Evolutionary conservation across 1,284 basidiomycete genomes (phyloP).

Genomic region (Cutaneotrichosporon mucoides): DNA sequence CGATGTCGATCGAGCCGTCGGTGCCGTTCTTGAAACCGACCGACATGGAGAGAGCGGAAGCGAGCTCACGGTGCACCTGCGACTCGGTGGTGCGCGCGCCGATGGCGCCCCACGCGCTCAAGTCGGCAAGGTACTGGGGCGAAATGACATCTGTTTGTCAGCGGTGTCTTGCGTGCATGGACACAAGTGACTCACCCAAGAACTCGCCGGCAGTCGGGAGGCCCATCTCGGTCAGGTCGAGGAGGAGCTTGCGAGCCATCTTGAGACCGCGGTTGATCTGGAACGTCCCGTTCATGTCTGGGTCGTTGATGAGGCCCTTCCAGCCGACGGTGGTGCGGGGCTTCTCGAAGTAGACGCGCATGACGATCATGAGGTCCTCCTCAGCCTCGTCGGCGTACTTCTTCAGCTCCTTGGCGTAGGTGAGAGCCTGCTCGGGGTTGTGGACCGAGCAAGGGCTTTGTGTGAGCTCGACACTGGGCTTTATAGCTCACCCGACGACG

Average conservation of each 20-base stretch:
- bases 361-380: conserved; percentile 88
- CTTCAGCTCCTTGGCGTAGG: conserved; percentile 74
- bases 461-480: conserved; percentile 1
- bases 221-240: conserved; percentile 81
- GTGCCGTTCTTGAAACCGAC: conserved; percentile 61
- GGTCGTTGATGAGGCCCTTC: conserved; percentile 65
- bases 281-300: conserved; percentile 86
- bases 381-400: conserved; percentile 74
- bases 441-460: conserved; percentile 86
- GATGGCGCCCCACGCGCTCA: conserved; percentile 95
- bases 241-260: conserved; percentile 78
- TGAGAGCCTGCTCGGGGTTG: conserved; percentile 74
- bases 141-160: conserved; percentile 66
- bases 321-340: conserved; percentile 78
- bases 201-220: conserved; percentile 93
- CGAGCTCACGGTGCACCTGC: conserved; percentile 88
- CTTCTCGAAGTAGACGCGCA: conserved; percentile 97
- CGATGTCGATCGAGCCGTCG: conserved; percentile 68
- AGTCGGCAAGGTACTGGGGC: conserved; percentile 61
- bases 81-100: conserved; percentile 94
- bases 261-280: conserved; percentile 95
- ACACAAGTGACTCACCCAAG: conserved; percentile 55
- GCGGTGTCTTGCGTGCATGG: neutral
- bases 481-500: conserved; percentile 65
- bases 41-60: conserved; percentile 82